phyloP scores from a whole-genome alignment of 257 asterid genomes.

The Ehretia macrophylla region DNA sequence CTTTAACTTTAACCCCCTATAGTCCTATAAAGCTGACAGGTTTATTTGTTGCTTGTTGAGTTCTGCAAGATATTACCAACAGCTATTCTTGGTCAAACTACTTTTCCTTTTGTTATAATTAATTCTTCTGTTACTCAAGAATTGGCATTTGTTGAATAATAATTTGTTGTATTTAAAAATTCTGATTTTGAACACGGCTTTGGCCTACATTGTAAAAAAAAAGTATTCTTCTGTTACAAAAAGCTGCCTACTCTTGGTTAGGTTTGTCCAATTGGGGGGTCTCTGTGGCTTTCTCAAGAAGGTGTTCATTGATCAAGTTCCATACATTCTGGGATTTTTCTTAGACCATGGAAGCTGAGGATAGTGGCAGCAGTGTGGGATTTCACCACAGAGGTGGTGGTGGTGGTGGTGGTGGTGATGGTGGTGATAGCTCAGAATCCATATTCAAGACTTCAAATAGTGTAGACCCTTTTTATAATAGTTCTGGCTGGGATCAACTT shows the following conservation, averaged over 20 bases:
- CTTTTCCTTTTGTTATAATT: slow-evolving; percentile 34
- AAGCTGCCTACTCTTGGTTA: slow-evolving; percentile 22
- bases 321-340: slow-evolving; percentile 16
- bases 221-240: slow-evolving; percentile 20
- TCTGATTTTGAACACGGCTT: no score
- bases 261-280: slow-evolving; percentile 17
- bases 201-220: no score
- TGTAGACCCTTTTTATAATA: slow-evolving; percentile 41
- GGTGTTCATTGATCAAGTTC: slow-evolving; percentile 27
- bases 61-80: slow-evolving; percentile 63
- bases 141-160: no score
- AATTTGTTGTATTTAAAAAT: no score
- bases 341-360: slow-evolving; percentile 49
- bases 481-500: slow-evolving; percentile 66
- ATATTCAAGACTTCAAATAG: slow-evolving; percentile 28
- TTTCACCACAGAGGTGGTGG: slow-evolving; percentile 27
- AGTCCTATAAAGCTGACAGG: slow-evolving; percentile 76
- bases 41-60: slow-evolving; percentile 75
- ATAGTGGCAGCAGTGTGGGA: slow-evolving; percentile 42
- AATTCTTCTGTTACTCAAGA: no score
- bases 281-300: slow-evolving; percentile 5
- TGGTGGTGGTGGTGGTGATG: slow-evolving; percentile 20
- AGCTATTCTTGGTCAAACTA: slow-evolving; percentile 52
- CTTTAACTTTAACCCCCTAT: slow-evolving; percentile 50
- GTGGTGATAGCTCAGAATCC: slow-evolving; percentile 24